A percentile compares a stretch with the other conserved stretches of the same genome.
Evolutionary conservation across 108 stramenopile genomes (phyloP).

Genomic region (Cylindrotheca fusiformis): DNA sequence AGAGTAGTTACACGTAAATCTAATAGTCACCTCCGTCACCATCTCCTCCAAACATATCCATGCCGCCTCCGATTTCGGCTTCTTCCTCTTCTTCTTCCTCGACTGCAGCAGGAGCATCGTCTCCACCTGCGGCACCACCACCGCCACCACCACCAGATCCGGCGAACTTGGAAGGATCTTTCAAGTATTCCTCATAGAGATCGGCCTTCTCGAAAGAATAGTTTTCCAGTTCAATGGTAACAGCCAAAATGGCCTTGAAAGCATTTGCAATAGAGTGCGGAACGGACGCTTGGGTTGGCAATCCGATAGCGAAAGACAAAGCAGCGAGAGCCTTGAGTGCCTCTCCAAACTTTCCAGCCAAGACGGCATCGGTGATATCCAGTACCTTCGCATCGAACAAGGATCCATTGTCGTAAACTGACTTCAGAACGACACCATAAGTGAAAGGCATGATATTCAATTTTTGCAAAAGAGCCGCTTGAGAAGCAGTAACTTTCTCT

Average conservation of each 20-base stretch:
- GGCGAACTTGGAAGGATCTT: conserved; percentile 79
- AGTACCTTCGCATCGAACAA: conserved; percentile 96
- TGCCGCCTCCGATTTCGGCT: conserved; percentile 33
- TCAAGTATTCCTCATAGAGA: conserved; percentile 75
- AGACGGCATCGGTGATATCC: conserved; percentile 93
- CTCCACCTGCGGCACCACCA: conserved; percentile 53
- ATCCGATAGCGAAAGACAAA: conserved; percentile 86
- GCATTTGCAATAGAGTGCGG: conserved; percentile 98
- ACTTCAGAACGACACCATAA: conserved; percentile 90
- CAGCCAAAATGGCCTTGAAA: conserved; percentile 91
- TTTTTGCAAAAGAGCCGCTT: conserved; percentile 95
- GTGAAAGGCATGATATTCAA: conserved; percentile 97
- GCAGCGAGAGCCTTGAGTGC: conserved; percentile 84
- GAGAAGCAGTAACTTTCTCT: conserved; percentile 91
- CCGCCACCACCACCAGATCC: conserved; percentile 70
- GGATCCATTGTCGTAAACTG: conserved; percentile 94
- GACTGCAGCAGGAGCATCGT: conserved; percentile 35
- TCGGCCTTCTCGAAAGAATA: conserved; percentile 94
- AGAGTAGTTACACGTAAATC: no score
- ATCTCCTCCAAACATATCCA: conserved; percentile 68
- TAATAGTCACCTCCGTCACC: conserved; percentile 71
- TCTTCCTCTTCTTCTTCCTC: conserved; percentile 70
- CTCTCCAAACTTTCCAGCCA: conserved; percentile 84
- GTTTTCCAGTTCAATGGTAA: conserved; percentile 85
- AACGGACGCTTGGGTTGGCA: conserved; percentile 93